Conservation (phyloP, 257 asterid genomes). For the Mitragyna speciosa region DNA sequence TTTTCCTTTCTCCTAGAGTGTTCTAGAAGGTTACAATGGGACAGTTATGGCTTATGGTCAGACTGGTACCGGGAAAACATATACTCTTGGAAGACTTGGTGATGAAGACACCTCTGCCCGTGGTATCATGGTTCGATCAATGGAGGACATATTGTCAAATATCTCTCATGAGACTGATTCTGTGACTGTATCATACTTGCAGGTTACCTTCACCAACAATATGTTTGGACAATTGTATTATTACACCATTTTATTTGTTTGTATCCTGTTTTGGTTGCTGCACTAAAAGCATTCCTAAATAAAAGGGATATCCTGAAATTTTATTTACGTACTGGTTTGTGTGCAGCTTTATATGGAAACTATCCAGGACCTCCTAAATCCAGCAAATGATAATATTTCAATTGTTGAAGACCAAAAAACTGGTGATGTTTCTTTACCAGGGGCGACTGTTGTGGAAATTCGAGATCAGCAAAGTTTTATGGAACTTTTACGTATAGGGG, state of each 20-base stretch:
- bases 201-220: constrained; percentile 45
- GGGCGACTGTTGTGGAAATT: constrained; percentile 84
- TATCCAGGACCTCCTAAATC: constrained; percentile 91
- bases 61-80: constrained; percentile 98
- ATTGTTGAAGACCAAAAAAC: constrained; percentile 93
- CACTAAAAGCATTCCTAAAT: not conserved
- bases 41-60: constrained; percentile 99
- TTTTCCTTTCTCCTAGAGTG: constrained; percentile 55
- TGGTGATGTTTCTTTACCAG: constrained; percentile 98
- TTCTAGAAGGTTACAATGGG: constrained; percentile 96
- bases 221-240: constrained; percentile 10
- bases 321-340: constrained; percentile 21
- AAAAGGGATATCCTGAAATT: constrained; percentile 17
- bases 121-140: constrained; percentile 98
- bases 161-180: constrained; percentile 76
- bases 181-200: constrained; percentile 83
- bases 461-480: constrained; percentile 84
- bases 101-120: constrained; percentile 98
- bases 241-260: constrained; percentile 10
- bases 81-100: constrained; percentile 92
- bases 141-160: constrained; percentile 93
- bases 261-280: not conserved
- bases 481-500: constrained; percentile 88
- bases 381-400: constrained; percentile 88
- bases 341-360: constrained; percentile 96